Base-by-base conservation (phyloP, 129 eudicot genomes). In the Scalesia atractyloides region DNA sequence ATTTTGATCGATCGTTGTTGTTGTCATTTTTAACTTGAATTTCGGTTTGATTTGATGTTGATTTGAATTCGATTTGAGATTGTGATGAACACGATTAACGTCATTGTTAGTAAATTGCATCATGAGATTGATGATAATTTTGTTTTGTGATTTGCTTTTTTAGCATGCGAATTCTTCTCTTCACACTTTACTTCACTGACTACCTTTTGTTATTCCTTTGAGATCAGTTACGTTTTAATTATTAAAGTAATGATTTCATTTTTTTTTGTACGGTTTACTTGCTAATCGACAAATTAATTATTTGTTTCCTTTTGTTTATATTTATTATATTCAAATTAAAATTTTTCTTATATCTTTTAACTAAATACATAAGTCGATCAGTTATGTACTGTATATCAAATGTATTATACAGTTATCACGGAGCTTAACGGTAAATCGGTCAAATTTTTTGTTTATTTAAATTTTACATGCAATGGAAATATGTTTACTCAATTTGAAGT, bases 251-350 rank as follows among this genome's bases (percentile, higher is more conserved):
- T 69, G 63, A 59, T 60, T 76, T 60, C 24, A 37, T 14, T 18
- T 76, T 68, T 51, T 69, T 76, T 52, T 69, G 75, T 68, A 76
- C 74, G 68, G 80, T 68, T 67, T 67, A 8, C 61, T 17, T 68
- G 74, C 80, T 76, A 76, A 76, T 76, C 74, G 80, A 68, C 80
- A 68, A 58, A 76, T 12, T 16, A 41, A 47, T 20, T 57, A 5
- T 17, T 64, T 43, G 33, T 22, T 74, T 36, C 44, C 44, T 39
- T 39, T 39, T 39, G 9, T 39, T 39, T 39, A 6, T 5, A 39
- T 39, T 39, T 7, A 36, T 36, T 0, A 24, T 24, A 24, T 24
- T 24, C 2, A 24, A 24, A 24, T 24, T 24, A 24, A 24, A 24
- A 24, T 24, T 24, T 24, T 24, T 1, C 2, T 24, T 30, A 30